Evolutionary conservation across 2,329 filamentous ascomycete species (phyloP), one percentile per base, ranked within the genome.

Genomic region (Colletotrichum musae): DNA sequence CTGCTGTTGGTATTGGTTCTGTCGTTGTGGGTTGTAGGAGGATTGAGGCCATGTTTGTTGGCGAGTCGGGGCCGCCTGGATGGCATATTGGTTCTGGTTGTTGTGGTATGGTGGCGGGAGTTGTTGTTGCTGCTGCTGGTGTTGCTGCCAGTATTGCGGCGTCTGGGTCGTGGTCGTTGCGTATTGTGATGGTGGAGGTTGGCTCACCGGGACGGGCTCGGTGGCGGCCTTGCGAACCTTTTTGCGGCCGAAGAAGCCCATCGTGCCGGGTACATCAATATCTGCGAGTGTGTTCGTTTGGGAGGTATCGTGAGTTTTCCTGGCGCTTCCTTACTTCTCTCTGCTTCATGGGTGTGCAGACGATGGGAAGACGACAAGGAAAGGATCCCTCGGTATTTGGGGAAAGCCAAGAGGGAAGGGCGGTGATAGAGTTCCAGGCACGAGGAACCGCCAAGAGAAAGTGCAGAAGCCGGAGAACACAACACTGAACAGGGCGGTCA

Each of bases 241-340:
- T 53, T 69, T 75, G 61, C 72, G 73, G 64, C 72, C 72, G 70
- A 78, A 77, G 73, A 75, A 76, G 41, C 77, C 76, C 77, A 78
- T 78, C 32, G 58, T 71, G 64, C 36, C 12, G 9, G 21, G 9
- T 13, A 32, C 52, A 59, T 68, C 26, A 68, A 53, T 5, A 13
- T 5, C 6, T 39, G 9, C 7, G 9, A 4, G 32, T 16, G 39
- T 57, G 36, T 63, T 9, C 26, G n/a, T 57, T 24, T 18, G 47
- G 24, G 13, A 43, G 2, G 41, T 43, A 43, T 43, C 41, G 4
- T 12, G 41, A 43, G 41, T n/a, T n/a, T 36, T 10, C 10, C 7
- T 10, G 6, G 2, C 5, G 45, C 9, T 24, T 16, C 18, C 9
- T 48, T n/a, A 24, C 45, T 10, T 16, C 45, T 24, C n/a, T 48